A percentile compares a stretch with the other conserved stretches of the same genome.
Evolutionary conservation across 345 rosid genomes (phyloP).

Genomic region (Eucalyptus lansdowneana): DNA sequence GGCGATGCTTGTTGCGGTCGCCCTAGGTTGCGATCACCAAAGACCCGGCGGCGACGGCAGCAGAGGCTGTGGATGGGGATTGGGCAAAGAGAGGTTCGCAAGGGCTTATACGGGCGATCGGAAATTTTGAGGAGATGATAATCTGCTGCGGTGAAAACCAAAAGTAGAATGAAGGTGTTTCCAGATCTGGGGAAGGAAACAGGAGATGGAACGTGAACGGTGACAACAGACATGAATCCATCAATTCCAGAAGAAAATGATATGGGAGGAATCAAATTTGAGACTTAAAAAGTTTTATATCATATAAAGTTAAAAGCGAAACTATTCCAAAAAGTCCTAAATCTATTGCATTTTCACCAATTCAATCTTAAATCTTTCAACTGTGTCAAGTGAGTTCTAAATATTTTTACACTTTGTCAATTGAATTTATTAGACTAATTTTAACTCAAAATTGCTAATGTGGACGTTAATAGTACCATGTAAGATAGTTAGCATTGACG

Average conservation of each 20-base stretch:
- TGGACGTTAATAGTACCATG: background rate
- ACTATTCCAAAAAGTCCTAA: no score
- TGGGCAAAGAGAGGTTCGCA: background rate
- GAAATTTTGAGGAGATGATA: background rate
- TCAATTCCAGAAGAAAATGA: background rate
- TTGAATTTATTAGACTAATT: background rate
- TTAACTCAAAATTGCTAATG: background rate
- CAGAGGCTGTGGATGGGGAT: background rate
- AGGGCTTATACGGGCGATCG: background rate
- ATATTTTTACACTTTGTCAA: background rate
- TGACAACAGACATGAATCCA: background rate
- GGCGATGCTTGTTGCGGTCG: background rate
- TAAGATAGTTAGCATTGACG: background rate
- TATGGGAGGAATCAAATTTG: background rate
- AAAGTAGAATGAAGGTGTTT: background rate
- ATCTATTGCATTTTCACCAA: no score
- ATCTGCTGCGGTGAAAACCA: background rate
- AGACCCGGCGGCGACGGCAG: background rate
- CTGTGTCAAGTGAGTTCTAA: fast-evolving
- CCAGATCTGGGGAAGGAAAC: background rate
- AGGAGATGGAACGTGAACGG: background rate
- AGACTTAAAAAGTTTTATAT: background rate
- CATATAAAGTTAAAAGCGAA: background rate
- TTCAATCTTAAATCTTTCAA: background rate
- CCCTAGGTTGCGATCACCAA: background rate